Percentiles rank a stretch among this genome's conserved stretches.
Evolutionary conservation across 805 yeast species (phyloP).

Genomic region (Zygosaccharomyces lentus): DNA sequence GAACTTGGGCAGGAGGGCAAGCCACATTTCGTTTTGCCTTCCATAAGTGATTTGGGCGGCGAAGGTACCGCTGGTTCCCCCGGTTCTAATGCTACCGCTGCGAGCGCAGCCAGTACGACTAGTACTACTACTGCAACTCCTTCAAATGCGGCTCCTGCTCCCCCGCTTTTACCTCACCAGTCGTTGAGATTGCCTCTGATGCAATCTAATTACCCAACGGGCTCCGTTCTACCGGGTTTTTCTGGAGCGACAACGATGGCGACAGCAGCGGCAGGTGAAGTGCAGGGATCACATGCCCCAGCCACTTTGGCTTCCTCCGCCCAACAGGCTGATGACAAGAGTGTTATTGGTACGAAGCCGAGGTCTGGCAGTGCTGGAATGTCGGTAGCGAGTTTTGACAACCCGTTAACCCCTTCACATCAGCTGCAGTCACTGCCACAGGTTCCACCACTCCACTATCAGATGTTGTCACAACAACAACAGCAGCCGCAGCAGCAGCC

Average conservation of each 20-base stretch:
- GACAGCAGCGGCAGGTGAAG: slow-evolving; percentile 1
- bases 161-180: slow-evolving; percentile 11
- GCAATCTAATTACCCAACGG: slow-evolving; percentile 9
- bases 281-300: neutral
- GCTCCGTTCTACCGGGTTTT: slow-evolving; percentile 7
- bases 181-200: slow-evolving; percentile 15
- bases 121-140: neutral
- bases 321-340: slow-evolving; percentile 7
- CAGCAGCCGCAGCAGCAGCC: slow-evolving; percentile 15
- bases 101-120: neutral
- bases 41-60: slow-evolving; percentile 17
- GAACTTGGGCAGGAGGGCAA: slow-evolving; percentile 20
- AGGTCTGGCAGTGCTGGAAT: slow-evolving; percentile 18
- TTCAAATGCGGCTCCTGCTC: slow-evolving; percentile 4
- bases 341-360: slow-evolving; percentile 1
- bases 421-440: slow-evolving; percentile 3
- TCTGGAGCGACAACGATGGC: slow-evolving; percentile 3
- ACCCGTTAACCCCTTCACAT: slow-evolving; percentile 25
- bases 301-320: slow-evolving; percentile 1
- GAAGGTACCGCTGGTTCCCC: slow-evolving; percentile 8
- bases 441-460: slow-evolving; percentile 9
- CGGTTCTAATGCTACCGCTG: slow-evolving; percentile 1
- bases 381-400: slow-evolving; percentile 32
- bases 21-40: slow-evolving; percentile 14
- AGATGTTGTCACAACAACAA: slow-evolving; percentile 8